Evolutionary conservation across 208 protist species (phyloP).

Genomic region (Trypanosoma melophagium): DNA sequence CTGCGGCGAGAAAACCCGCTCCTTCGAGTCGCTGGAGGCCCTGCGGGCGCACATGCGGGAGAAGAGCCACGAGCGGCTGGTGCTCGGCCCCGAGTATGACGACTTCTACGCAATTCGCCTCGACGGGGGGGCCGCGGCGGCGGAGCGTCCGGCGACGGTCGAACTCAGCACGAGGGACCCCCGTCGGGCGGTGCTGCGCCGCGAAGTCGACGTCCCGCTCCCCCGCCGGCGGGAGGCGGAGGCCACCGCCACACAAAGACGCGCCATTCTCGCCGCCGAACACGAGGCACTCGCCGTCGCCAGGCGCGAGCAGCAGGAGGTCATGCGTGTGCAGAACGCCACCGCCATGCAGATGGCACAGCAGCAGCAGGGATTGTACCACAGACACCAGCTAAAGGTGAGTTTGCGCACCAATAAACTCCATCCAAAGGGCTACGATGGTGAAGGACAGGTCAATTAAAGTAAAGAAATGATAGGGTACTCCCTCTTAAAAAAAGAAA

Average conservation of each 20-base stretch:
- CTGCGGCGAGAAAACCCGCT: slow-evolving; percentile 79
- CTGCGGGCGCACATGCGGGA: slow-evolving; percentile 88
- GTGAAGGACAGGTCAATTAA: slow-evolving; percentile 53
- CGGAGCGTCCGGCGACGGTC: slow-evolving; percentile 21
- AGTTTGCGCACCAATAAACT: slow-evolving; percentile 80
- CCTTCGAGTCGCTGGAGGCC: slow-evolving; percentile 67
- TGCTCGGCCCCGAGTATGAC: slow-evolving; percentile 81
- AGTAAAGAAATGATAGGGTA: background rate
- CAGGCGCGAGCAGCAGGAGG: slow-evolving; percentile 65
- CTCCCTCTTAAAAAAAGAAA: background rate
- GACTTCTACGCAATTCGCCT: slow-evolving; percentile 58
- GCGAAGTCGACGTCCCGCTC: slow-evolving; percentile 72
- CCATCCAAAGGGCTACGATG: slow-evolving; percentile 91
- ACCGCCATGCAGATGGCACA: slow-evolving; percentile 39
- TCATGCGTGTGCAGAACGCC: slow-evolving; percentile 52
- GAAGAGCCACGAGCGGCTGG: slow-evolving; percentile 71
- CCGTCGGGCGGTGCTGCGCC: slow-evolving; percentile 40
- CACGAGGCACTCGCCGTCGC: slow-evolving; percentile 57
- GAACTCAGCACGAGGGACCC: slow-evolving; percentile 40
- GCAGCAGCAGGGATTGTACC: slow-evolving; percentile 44
- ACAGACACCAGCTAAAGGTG: slow-evolving; percentile 63
- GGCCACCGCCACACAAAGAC: slow-evolving; percentile 51
- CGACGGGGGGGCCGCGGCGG: no score
- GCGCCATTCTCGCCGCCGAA: slow-evolving; percentile 54
- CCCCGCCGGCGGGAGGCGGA: slow-evolving; percentile 62